Base-by-base conservation (phyloP, 495 filamentous ascomycete species). In the Podospora anserina region DNA sequence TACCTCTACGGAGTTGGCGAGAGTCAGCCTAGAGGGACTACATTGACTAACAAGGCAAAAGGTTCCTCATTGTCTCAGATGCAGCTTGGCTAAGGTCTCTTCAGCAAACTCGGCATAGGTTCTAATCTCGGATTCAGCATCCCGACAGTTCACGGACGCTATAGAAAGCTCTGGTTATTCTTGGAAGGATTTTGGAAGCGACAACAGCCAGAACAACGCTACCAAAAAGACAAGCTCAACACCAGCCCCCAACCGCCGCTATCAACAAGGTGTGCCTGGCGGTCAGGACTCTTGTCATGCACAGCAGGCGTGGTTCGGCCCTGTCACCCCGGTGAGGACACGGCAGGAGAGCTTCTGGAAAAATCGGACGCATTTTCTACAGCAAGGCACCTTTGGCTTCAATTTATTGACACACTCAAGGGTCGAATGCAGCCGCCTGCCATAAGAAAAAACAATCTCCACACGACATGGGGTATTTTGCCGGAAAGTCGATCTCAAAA, bases 381-480 rank as follows among this genome's bases (percentile, higher is more conserved):
- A 62, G 16, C 4, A 32, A 19, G 5, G 60, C 18, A 63, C 61
- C 56, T 44, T 39, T 63, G n/a, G 13, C n/a, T 26, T 61, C 27
- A 61, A 32, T 61, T 61, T 61, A 27, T 58, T 53, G 66, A 63
- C 69, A 71, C 66, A 23, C n/a, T 23, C 23, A 23, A 23, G 60
- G 66, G 66, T 63, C 53, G 26, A 63, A 64, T 72, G 67, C 66
- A 67, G 66, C 67, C 64, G 61, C 66, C 67, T 61, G 56, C 64
- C 64, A 32, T 65, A 16, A 26, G 1, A 16, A 53, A 49, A 64
- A 63, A 58, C 59, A 71, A 62, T 69, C 66, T 66, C 66, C 23
- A 67, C 63, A 59, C 59, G 63, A 54, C 61, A 54, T 27, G 66
- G 64, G 66, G 39, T 20, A 53, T 74, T 70, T 72, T 72, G 70